Evolutionary conservation across 345 rosid species (phyloP).

Genomic region (Limnanthes douglasii): DNA sequence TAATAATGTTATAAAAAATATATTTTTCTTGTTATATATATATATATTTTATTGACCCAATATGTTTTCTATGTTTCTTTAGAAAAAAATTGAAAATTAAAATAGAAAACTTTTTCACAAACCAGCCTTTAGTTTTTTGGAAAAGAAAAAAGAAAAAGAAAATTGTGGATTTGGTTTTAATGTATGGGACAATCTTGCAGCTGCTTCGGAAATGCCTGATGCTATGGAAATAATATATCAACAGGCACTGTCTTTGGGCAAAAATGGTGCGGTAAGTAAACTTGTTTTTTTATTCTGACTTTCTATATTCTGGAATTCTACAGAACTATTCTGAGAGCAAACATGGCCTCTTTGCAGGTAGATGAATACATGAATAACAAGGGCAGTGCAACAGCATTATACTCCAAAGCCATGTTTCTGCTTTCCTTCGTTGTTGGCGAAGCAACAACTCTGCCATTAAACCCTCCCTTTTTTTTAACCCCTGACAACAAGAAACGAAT

Average conservation of each 20-base stretch:
- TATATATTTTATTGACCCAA: not conserved
- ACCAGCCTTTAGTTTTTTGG: no score
- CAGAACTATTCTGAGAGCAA: no score
- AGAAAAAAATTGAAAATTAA: no score
- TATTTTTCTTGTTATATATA: conserved; percentile 7
- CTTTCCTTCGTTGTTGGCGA: conserved; percentile 50
- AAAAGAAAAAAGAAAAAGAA: no score
- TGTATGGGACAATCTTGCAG: no score
- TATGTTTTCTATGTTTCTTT: conserved; percentile 6
- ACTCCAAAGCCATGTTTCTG: conserved; percentile 56
- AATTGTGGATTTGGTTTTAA: no score
- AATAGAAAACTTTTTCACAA: no score
- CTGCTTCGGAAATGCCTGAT: conserved; percentile 57
- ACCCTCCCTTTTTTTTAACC: conserved; percentile 39
- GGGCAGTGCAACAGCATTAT: conserved; percentile 32
- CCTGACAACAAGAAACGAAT: conserved; percentile 34
- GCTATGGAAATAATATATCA: conserved; percentile 65
- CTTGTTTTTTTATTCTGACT: not conserved
- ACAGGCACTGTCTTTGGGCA: conserved; percentile 41
- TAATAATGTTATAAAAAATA: conserved; percentile 3
- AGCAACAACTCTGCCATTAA: conserved; percentile 40
- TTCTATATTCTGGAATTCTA: no score
- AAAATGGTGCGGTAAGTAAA: conserved; percentile 44
- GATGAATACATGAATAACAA: conserved; percentile 48
- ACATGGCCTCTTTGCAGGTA: conserved; percentile 34